These are phyloP conservation scores for Penicillium concentricum DNA, from an alignment of 2,329 filamentous ascomycete genomes.

Conservation along the genomic window DNA sequence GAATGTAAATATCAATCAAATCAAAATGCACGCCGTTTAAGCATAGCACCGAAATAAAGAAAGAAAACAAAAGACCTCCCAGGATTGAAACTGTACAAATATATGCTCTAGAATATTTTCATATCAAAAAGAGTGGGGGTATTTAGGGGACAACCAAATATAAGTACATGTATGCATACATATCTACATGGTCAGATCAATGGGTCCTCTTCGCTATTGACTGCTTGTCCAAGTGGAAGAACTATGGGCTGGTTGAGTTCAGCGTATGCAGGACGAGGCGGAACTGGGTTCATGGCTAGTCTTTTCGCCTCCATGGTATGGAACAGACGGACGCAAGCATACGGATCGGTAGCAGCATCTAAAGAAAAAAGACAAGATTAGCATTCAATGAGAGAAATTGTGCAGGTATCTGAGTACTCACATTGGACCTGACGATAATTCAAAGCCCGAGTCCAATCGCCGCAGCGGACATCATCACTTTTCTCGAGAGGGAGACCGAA, in stretches of 20 bases:
- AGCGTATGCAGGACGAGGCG: conserved; percentile 66
- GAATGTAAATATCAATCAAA: not conserved
- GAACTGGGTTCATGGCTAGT: conserved; percentile 63
- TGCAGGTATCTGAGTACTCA: conserved; percentile 47
- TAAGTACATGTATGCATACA: conserved; percentile 1
- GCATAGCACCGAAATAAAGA: not conserved
- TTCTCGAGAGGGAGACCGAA: conserved; percentile 75
- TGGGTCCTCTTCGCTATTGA: conserved; percentile 8
- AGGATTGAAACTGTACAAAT: not conserved
- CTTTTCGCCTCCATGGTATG: conserved; percentile 69
- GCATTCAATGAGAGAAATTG: conserved; percentile 9
- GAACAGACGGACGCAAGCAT: conserved; percentile 73
- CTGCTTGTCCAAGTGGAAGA: conserved; percentile 46
- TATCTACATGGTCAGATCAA: not conserved
- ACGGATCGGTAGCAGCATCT: conserved; percentile 82
- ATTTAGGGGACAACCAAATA: not conserved
- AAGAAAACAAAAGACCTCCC: not conserved
- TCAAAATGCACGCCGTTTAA: too few relatives aligned
- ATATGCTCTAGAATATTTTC: not conserved
- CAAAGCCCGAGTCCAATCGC: conserved; percentile 70
- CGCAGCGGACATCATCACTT: conserved; percentile 64
- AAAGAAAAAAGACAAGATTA: conserved; percentile 8
- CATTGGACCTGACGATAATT: conserved; percentile 64
- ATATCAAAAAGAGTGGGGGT: not conserved
- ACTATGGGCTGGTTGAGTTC: conserved; percentile 67